phyloP scores from a whole-genome alignment of 345 rosid species.

The Sisymbrium altissimum region DNA sequence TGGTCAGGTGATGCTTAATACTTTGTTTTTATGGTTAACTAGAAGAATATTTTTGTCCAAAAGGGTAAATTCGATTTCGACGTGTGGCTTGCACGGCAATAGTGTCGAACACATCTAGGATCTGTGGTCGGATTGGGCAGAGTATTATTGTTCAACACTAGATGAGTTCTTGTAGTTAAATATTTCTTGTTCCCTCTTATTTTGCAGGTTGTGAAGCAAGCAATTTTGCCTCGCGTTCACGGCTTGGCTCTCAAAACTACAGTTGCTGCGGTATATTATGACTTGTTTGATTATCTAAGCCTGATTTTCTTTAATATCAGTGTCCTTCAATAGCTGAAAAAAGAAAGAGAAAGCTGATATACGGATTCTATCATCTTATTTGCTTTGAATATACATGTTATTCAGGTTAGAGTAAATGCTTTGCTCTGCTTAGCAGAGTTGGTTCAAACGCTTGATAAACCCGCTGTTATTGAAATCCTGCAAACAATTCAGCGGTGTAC shows the following conservation, averaged over 20 bases:
- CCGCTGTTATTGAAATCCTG: constrained; percentile 64
- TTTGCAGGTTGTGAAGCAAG: constrained; percentile 79
- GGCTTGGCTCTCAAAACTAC: constrained; percentile 96
- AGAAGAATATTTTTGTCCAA: background rate
- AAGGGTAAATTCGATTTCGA: background rate
- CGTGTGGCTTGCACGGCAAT: background rate
- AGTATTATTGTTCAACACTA: background rate
- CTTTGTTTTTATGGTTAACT: background rate
- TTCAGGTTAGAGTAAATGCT: constrained; percentile 92
- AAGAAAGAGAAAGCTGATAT: background rate
- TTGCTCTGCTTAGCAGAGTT: constrained; percentile 83
- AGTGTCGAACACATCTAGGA: background rate
- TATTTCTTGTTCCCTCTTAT: background rate
- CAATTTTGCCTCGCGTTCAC: constrained; percentile 94
- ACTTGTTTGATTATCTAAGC: background rate
- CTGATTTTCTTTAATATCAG: background rate
- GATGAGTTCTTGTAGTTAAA: background rate
- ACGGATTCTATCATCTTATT: background rate
- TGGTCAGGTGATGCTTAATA: constrained; percentile 56
- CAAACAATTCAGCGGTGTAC: constrained; percentile 92
- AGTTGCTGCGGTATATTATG: constrained; percentile 82
- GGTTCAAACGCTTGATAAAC: constrained; percentile 70
- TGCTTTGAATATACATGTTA: background rate
- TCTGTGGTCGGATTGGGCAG: background rate
- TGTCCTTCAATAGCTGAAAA: background rate